Percentiles rank a stretch among this genome's conserved stretches.
Conservation (phyloP, 345 rosid genomes). For the Eucalyptus virginea region DNA sequence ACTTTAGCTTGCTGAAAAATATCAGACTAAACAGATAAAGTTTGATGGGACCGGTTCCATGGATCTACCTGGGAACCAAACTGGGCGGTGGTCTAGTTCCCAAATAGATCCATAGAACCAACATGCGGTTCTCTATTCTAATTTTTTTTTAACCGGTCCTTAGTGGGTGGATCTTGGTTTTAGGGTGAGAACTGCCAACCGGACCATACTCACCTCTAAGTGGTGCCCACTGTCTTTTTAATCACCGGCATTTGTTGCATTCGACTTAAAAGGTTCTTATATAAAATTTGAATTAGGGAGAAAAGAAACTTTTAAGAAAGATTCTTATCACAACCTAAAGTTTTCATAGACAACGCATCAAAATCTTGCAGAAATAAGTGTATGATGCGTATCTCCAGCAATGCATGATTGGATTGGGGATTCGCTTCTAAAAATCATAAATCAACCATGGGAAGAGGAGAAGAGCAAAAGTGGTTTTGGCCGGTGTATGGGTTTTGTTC, state of each 20-base stretch:
- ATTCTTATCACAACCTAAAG: background rate
- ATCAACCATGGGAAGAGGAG: background rate
- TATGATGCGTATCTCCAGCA: background rate
- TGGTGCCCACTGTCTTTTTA: background rate
- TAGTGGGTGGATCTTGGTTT: no score
- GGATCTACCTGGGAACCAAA: rapidly evolving
- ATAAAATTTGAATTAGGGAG: background rate
- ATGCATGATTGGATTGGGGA: background rate
- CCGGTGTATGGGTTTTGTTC: background rate
- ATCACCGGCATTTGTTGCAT: background rate
- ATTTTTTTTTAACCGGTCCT: no score
- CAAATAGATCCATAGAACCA: no score
- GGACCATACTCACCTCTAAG: background rate
- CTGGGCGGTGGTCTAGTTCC: no score
- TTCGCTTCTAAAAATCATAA: background rate
- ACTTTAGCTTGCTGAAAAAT: no score
- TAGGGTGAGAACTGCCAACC: no score
- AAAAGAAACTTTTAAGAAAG: background rate
- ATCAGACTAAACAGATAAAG: no score
- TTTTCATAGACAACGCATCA: background rate
- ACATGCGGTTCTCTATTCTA: no score
- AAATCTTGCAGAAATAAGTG: background rate
- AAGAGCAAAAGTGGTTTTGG: background rate
- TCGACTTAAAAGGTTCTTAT: background rate
- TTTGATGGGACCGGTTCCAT: no score